Evolutionary conservation across 495 filamentous ascomycete genomes (phyloP), one percentile per base, ranked within the genome.

Genomic region (Aspergillus taichungensis): DNA sequence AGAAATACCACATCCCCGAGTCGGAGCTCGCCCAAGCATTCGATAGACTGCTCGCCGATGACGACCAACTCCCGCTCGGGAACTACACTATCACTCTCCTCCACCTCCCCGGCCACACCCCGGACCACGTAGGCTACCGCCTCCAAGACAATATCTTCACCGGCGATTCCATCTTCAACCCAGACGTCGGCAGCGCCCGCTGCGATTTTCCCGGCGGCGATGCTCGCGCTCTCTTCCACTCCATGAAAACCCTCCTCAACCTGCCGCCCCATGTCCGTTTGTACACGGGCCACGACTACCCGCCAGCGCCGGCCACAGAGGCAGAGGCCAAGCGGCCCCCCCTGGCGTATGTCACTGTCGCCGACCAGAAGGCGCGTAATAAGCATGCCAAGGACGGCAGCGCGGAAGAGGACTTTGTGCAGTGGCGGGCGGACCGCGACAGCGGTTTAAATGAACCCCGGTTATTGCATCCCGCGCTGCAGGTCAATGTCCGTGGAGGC

Each of bases 181-280:
- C 67, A 3, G 76, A 79, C 53, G 52, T 80, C 31, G 76, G 72
- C 13, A 71, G 66, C 13, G 74, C 73, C 0, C 64, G 76, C 5
- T 75, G 71, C 45, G 76, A 79, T 43, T 79, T 79, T 46, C 75
- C 76, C 2, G 69, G 69, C 31, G 74, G 76, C 32, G 55, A 59
- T 40, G 63, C 70, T 0, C 45, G 46, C 8, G 50, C 29, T 1
- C 59, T 78, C 3, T 80, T 44, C 39, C 34, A 46, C 10, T 77
- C 76, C 0, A 64, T 54, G 30, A 51, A 57, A 14, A 66, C 51
- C 13, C 66, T 80, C 11, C 59, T 80, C 29, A 27, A 46, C 27
- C 54, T 79, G 9, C 73, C 75, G 0, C 42, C 42, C 1, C 13
- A 72, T 34, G 57, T 51, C 6, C 54, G 45, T 24, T 38, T 75